Conservation (phyloP, 2,329 filamentous ascomycete genomes). For the Colletotrichum incanum region DNA sequence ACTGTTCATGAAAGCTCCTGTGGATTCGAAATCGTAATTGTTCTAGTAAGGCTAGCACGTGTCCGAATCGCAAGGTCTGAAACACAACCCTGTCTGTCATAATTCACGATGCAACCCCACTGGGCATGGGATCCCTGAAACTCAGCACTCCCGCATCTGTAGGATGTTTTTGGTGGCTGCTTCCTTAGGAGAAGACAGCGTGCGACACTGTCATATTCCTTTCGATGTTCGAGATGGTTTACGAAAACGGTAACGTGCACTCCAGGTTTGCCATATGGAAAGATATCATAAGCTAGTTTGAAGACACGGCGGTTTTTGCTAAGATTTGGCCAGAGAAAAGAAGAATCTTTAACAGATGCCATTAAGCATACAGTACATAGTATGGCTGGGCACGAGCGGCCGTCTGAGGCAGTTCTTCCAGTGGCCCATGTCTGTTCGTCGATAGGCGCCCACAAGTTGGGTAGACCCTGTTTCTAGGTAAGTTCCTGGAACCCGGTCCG, state of each 20-base stretch:
- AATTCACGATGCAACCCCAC: constrained; percentile 16
- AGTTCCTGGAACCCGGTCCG: constrained; percentile 13
- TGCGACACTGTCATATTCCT: neutral
- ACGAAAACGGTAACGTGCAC: neutral
- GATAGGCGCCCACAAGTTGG: constrained; percentile 3
- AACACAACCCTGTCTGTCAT: constrained; percentile 11
- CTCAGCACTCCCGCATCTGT: neutral
- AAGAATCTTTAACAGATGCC: neutral
- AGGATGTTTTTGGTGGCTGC: neutral
- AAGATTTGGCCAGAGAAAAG: neutral
- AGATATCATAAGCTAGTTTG: neutral
- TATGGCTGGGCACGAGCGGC: neutral
- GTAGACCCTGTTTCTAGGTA: constrained; percentile 19
- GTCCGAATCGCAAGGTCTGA: constrained; percentile 13
- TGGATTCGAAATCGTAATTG: neutral
- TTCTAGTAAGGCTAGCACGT: constrained; percentile 1
- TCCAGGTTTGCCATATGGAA: neutral
- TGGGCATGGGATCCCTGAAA: neutral
- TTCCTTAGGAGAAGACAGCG: neutral
- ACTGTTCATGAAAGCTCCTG: neutral
- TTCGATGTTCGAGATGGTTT: neutral
- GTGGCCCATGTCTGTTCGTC: neutral
- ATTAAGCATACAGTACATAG: neutral
- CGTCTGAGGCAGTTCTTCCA: neutral
- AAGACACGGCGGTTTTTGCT: constrained; percentile 17